phyloP scores from a whole-genome alignment of 371 early-diverging fungal species.

The Nosema granulosis region DNA sequence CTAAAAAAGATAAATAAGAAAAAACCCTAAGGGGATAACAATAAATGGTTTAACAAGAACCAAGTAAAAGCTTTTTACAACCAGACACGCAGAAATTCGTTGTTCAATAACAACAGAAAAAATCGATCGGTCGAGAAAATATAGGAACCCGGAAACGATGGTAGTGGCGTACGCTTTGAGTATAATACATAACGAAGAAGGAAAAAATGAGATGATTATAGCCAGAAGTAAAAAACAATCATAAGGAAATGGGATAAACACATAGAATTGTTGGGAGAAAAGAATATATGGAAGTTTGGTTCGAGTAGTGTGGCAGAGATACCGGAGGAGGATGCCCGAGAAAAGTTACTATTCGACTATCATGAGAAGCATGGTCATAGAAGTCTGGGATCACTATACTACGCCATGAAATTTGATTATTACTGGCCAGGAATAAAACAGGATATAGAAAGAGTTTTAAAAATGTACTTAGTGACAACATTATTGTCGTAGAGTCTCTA shows the following conservation, averaged over 20 bases:
- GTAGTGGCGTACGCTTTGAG: constrained; percentile 41
- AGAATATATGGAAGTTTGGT: constrained; percentile 6
- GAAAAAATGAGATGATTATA: not conserved
- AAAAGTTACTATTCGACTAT: not conserved
- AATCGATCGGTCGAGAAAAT: constrained; percentile 43
- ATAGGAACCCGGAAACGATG: constrained; percentile 18
- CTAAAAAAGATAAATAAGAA: too few relatives aligned
- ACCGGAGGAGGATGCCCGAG: not conserved
- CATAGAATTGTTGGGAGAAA: not conserved
- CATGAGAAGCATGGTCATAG: constrained; percentile 19
- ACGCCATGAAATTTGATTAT: constrained; percentile 10
- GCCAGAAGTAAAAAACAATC: not conserved
- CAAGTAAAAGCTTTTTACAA: too few relatives aligned
- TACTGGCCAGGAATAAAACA: constrained; percentile 38
- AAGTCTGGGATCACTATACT: constrained; percentile 2
- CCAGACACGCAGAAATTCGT: constrained; percentile 41
- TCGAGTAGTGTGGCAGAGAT: constrained; percentile 1
- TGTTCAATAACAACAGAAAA: constrained; percentile 23
- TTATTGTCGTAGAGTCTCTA: too few relatives aligned
- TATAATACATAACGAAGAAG: constrained; percentile 16
- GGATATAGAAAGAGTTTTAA: constrained; percentile 9
- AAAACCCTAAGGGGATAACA: too few relatives aligned
- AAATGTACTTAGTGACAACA: constrained; percentile 22
- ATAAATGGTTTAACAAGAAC: too few relatives aligned
- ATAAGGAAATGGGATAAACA: not conserved